These are phyloP conservation scores for Yamadazyma oceani DNA, from an alignment of 1,139 yeast genomes.

Conservation along the genomic window DNA sequence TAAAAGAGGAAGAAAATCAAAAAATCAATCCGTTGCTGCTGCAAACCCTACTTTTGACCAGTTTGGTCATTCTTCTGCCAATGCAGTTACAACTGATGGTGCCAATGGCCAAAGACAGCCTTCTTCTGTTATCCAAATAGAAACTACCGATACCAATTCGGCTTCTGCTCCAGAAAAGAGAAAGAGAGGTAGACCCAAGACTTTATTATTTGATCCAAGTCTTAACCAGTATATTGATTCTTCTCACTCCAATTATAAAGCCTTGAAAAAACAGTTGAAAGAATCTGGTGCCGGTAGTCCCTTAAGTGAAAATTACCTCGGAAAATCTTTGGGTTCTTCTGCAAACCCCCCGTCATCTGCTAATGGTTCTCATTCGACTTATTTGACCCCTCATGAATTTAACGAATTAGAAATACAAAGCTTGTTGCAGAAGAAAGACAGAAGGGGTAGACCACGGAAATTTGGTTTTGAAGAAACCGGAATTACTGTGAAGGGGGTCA, in stretches of 20 bases:
- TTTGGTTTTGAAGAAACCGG: slow-evolving; percentile 53
- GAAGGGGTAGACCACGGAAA: slow-evolving; percentile 53
- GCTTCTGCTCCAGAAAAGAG: slow-evolving; percentile 24
- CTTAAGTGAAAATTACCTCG: slow-evolving; percentile 11
- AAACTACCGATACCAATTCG: background rate
- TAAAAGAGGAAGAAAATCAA: slow-evolving; percentile 13
- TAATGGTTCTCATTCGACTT: slow-evolving; percentile 1
- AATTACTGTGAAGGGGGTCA: slow-evolving; percentile 45
- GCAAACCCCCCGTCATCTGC: slow-evolving; percentile 4
- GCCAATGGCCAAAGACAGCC: slow-evolving; percentile 2
- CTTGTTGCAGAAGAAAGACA: slow-evolving; percentile 42
- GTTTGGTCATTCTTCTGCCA: slow-evolving; percentile 4
- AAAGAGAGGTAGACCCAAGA: slow-evolving; percentile 48
- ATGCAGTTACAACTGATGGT: background rate
- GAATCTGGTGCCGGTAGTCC: slow-evolving; percentile 18
- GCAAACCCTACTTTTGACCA: slow-evolving; percentile 13
- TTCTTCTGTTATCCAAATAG: background rate
- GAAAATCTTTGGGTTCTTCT: slow-evolving; percentile 1
- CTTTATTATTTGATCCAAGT: slow-evolving; percentile 42
- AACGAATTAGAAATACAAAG: slow-evolving; percentile 41
- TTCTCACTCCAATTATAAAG: slow-evolving; percentile 44
- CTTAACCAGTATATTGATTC: slow-evolving; percentile 45
- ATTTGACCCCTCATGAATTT: slow-evolving; percentile 18
- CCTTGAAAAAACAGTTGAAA: slow-evolving; percentile 36
- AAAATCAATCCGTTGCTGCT: slow-evolving; percentile 10